phyloP scores from a whole-genome alignment of 1,284 basidiomycete species.

The Phylloporus sp. region DNA sequence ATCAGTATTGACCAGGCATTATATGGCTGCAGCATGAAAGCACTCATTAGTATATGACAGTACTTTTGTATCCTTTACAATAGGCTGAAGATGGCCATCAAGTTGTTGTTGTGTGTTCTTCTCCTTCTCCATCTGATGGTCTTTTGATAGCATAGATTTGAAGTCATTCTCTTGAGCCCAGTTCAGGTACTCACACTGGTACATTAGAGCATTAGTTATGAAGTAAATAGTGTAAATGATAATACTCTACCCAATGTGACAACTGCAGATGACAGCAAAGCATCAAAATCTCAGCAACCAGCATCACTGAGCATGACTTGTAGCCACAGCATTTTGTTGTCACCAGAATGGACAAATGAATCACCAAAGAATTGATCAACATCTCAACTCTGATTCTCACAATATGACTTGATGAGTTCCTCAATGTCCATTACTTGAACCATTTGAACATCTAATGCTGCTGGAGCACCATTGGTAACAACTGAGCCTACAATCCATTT shows the following conservation, averaged over 20 bases:
- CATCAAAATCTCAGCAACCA: not conserved
- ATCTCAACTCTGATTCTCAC: not conserved
- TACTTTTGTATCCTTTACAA: not conserved
- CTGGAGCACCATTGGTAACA: too few relatives aligned
- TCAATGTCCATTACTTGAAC: too few relatives aligned
- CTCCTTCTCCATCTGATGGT: too few relatives aligned
- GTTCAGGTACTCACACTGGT: too few relatives aligned
- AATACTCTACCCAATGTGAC: not conserved
- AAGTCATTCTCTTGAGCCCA: too few relatives aligned
- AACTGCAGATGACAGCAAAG: not conserved
- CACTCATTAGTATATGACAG: not conserved
- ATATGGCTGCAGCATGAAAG: not conserved
- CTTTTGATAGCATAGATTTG: too few relatives aligned
- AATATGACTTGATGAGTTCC: not conserved
- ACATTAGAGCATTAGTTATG: not conserved
- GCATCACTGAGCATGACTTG: not conserved
- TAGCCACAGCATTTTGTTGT: not conserved
- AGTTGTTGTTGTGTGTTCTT: not conserved
- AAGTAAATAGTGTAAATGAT: too few relatives aligned
- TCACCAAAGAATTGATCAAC: not conserved
- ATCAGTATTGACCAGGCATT: not conserved
- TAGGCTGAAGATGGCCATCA: not conserved
- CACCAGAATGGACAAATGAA: not conserved
- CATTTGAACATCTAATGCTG: not conserved
- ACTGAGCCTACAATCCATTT: too few relatives aligned